Evolutionary conservation across 2,329 filamentous ascomycete species (phyloP), one percentile per base, ranked within the genome.

Genomic region (Nemania diffusa): DNA sequence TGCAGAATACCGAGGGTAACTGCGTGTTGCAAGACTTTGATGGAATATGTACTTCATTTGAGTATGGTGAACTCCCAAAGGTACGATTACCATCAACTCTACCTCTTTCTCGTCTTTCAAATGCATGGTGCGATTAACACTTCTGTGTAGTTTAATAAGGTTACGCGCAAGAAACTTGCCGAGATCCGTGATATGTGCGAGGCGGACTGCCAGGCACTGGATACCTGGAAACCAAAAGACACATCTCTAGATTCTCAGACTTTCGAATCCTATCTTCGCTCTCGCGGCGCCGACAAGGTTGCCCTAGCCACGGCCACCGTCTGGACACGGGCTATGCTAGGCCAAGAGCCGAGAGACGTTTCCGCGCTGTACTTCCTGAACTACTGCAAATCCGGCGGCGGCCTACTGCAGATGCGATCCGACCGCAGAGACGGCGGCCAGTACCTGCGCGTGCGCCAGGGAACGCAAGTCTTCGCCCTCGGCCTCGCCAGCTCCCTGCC

Each of bases 301-400:
- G 48, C 55, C 1, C 32, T 68, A 15, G 53, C 46, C n/a, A 69
- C 65, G 13, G 69, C 60, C 15, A 66, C 70, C 24, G 40, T 67
- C n/a, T 76, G 75, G 75, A 71, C 74, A 5, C 70, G 69, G 13
- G 63, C 64, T 7, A 69, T 75, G 56, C 73, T 77, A 32, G 76
- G 75, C 37, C 57, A 72, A 4, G 70, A 87, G 37, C 81, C 85
- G 0, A 65, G 62, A 1, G 84, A 88, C 13, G 72, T 87, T 4
- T 84, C 81, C 6, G 85, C 86, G 0, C 73, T 85, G 1, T 88
- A 78, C 72, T 87, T 89, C 70, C 78, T 89, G 24, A 80, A 86
- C 71, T 88, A 89, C 76, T 84, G 83, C 79, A 84, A 82, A 69
- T 81, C 80, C 11, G 84, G 84, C 2, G 82, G 82, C 4, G 87